Percentiles rank a stretch among this genome's conserved stretches.
These are phyloP conservation scores for Cucurbitaria berberidis DNA, from an alignment of 2,329 filamentous ascomycete genomes.

Conservation along the genomic window DNA sequence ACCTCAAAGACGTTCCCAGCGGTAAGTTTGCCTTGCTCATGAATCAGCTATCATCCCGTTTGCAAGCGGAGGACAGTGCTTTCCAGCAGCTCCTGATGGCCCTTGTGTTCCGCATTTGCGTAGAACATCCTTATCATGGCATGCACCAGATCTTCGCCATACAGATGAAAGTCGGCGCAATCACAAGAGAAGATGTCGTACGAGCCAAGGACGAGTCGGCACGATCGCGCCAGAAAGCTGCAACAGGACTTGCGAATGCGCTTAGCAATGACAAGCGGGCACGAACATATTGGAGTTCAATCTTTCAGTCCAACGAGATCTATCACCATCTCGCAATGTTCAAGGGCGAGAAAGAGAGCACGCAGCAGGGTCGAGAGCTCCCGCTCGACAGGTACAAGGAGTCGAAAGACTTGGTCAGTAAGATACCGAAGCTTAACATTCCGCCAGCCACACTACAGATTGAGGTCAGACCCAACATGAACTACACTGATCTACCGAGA, in stretches of 20 bases:
- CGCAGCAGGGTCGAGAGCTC: conserved; percentile 69
- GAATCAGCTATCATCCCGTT: conserved; percentile 94
- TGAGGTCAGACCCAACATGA: conserved; percentile 70
- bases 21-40: conserved; percentile 91
- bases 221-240: conserved; percentile 74
- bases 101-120: conserved; percentile 82
- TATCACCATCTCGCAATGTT: conserved; percentile 70
- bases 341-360: conserved; percentile 66
- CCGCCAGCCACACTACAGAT: conserved; percentile 91
- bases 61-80: conserved; percentile 70
- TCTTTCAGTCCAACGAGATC: conserved; percentile 75
- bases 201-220: conserved; percentile 76
- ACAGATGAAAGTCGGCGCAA: conserved; percentile 61
- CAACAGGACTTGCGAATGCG: conserved; percentile 68
- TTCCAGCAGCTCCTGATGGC: conserved; percentile 80
- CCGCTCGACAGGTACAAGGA: conserved; percentile 67
- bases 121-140: conserved; percentile 93
- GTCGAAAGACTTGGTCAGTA: conserved; percentile 67
- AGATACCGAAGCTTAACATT: conserved; percentile 69
- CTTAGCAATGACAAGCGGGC: conserved; percentile 61
- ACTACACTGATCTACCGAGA: conserved; percentile 79
- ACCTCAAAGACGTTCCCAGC: conserved; percentile 78
- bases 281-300: conserved; percentile 69
- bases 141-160: conserved; percentile 94
- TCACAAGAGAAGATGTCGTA: conserved; percentile 53